phyloP scores from a whole-genome alignment of 768 basidiomycete genomes.

The Termitomyces sp. region DNA sequence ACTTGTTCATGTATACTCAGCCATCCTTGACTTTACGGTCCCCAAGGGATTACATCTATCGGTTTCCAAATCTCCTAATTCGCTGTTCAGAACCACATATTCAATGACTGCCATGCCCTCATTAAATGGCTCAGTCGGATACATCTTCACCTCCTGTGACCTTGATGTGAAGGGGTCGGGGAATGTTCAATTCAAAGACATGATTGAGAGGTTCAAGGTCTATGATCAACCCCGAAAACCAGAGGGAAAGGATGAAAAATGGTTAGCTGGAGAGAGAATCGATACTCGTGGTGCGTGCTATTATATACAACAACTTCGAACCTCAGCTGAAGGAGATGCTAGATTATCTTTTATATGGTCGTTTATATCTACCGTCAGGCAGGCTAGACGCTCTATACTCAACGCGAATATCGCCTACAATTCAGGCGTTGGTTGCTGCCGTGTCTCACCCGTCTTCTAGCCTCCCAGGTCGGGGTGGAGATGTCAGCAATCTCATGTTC shows the following conservation, averaged over 20 bases:
- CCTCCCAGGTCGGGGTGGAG: constrained; percentile 36
- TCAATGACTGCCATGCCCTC: constrained; percentile 92
- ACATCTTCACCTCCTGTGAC: constrained; percentile 88
- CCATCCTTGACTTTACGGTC: constrained; percentile 87
- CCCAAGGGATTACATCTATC: constrained; percentile 76
- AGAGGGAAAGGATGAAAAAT: constrained; percentile 73
- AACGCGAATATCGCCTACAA: constrained; percentile 67
- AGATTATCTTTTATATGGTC: constrained; percentile 95
- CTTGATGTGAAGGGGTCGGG: constrained; percentile 66
- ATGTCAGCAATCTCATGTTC: constrained; percentile 69
- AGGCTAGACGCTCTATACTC: constrained; percentile 88
- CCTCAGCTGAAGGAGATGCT: constrained; percentile 7
- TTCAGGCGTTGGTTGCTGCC: constrained; percentile 80
- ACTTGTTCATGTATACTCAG: constrained; percentile 30
- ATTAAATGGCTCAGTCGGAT: constrained; percentile 87
- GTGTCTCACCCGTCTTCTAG: constrained; percentile 74
- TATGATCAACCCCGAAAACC: constrained; percentile 79
- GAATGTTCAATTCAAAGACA: constrained; percentile 77
- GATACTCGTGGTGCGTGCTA: constrained; percentile 60
- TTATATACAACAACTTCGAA: constrained; percentile 8
- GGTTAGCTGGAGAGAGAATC: constrained; percentile 73
- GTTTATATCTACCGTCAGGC: constrained; percentile 84
- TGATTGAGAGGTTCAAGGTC: constrained; percentile 84
- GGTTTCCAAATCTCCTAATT: constrained; percentile 84
- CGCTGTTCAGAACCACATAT: constrained; percentile 85